Base-by-base conservation (phyloP, 2,329 filamentous ascomycete genomes). In the Aspergillus texensis region DNA sequence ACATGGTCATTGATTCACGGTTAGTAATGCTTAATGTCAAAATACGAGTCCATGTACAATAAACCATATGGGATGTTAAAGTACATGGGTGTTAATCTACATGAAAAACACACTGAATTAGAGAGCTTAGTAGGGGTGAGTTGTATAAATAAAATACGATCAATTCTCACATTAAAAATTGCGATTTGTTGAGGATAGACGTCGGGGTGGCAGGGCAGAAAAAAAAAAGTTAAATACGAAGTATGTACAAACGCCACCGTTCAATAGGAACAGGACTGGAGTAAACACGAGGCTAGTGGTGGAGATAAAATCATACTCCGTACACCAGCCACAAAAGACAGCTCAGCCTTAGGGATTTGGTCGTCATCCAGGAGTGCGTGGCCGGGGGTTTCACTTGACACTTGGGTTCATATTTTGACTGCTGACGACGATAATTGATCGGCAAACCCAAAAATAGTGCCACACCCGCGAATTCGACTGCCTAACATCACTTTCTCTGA, bases 361-460 rank as follows among this genome's bases (percentile, higher is more conserved):
- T 55, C 52, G 32, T 55, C 52, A 55, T 55, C 32, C 36, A 36
- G 19, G 34, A 19, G n/a, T 55, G 32, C 32, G 52, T 55, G 32
- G 52, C 52, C 32, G 52, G n/a, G 21, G n/a, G 30, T 39, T 55
- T 55, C 32, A 39, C 21, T 54, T 54, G 19, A 24, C 30, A 36
- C 21, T 24, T 24, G 21, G 21, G 21, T 52, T 32, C 28, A 34
- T 52, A 34, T 12, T n/a, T 4, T 39, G n/a, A 36, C 34, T 10
- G 32, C 52, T 55, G 52, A 55, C 52, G 32, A 55, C 52, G 32
- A 55, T 55, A 9, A 39, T 36, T 55, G 52, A 55, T 55, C 52
- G 52, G 52, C 52, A 55, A 55, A 39, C 32, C 52, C 52, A 39
- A 55, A 55, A 55, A 55, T 39, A 39, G 32, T 39, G 36, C 50